phyloP scores from a whole-genome alignment of 1,139 yeast genomes.

The Yamadazyma pseudoaaseri region DNA sequence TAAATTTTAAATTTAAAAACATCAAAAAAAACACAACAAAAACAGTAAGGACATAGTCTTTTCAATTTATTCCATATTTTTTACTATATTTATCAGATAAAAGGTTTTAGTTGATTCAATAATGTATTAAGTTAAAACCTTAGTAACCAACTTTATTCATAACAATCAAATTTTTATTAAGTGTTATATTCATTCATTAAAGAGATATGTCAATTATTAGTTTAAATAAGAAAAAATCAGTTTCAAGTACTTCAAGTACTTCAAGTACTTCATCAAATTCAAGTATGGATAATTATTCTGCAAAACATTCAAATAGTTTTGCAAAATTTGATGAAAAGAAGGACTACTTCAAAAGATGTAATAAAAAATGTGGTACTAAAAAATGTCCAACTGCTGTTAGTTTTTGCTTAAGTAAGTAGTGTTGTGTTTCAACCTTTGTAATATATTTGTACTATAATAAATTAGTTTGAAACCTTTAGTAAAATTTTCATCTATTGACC shows the following conservation, averaged over 20 bases:
- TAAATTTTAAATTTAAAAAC: not conserved
- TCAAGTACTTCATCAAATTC: conserved; percentile 11
- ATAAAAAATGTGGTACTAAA: conserved; percentile 15
- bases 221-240: conserved; percentile 18
- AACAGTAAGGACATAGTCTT: conserved; percentile 1
- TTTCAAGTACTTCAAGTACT: conserved; percentile 14
- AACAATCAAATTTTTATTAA: not conserved
- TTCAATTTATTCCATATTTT: conserved; percentile 1
- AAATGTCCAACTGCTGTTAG: conserved; percentile 33
- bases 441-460: conserved; percentile 14
- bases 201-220: conserved; percentile 12
- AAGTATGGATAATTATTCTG: conserved; percentile 7
- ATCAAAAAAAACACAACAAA: not conserved
- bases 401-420: conserved; percentile 39
- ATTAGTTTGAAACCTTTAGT: not conserved
- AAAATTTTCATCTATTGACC: too few relatives aligned
- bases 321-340: conserved; percentile 41
- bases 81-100: not conserved
- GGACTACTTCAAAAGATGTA: conserved; percentile 44
- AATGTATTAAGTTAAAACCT: not conserved
- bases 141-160: not conserved
- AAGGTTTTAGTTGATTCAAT: not conserved
- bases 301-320: conserved; percentile 15
- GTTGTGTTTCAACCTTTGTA: conserved; percentile 9
- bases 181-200: conserved; percentile 2